These are phyloP conservation scores for Diaporthe vexans DNA, from an alignment of 2,329 filamentous ascomycete genomes.

Conservation along the genomic window DNA sequence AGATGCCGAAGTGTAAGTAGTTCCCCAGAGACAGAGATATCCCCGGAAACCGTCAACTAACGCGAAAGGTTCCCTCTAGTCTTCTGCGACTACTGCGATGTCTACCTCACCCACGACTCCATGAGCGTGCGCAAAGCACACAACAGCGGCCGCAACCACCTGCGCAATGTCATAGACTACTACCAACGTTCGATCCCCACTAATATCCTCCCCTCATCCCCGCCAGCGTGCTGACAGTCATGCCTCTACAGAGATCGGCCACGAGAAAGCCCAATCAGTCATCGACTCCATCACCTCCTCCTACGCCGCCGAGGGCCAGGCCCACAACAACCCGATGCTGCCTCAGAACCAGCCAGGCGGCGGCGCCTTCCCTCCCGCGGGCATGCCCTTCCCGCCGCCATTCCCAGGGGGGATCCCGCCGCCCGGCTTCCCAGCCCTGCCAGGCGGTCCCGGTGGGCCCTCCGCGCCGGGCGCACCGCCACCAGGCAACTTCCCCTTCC, in stretches of 20 bases:
- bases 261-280: constrained; percentile 98
- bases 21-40: constrained; percentile 24
- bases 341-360: constrained; percentile 75
- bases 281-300: constrained; percentile 98
- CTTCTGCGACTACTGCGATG: constrained; percentile 99
- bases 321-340: constrained; percentile 87
- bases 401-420: constrained; percentile 48
- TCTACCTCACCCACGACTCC: constrained; percentile 99
- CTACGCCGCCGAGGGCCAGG: constrained; percentile 94
- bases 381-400: constrained; percentile 49
- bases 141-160: constrained; percentile 95
- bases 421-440: constrained; percentile 45
- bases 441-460: constrained; percentile 37
- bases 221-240: background rate
- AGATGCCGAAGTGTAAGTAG: constrained; percentile 88
- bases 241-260: constrained; percentile 82
- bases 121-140: constrained; percentile 99
- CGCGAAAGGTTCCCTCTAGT: constrained; percentile 60
- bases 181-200: constrained; percentile 81
- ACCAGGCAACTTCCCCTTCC: constrained; percentile 38
- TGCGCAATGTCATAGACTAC: constrained; percentile 98
- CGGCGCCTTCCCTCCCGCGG: constrained; percentile 56
- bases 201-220: background rate
- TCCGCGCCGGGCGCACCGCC: constrained; percentile 18
- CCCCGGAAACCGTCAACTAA: constrained; percentile 45